These are phyloP conservation scores for Colletotrichum sp. DNA, from an alignment of 2,329 filamentous ascomycete species.

Conservation along the genomic window DNA sequence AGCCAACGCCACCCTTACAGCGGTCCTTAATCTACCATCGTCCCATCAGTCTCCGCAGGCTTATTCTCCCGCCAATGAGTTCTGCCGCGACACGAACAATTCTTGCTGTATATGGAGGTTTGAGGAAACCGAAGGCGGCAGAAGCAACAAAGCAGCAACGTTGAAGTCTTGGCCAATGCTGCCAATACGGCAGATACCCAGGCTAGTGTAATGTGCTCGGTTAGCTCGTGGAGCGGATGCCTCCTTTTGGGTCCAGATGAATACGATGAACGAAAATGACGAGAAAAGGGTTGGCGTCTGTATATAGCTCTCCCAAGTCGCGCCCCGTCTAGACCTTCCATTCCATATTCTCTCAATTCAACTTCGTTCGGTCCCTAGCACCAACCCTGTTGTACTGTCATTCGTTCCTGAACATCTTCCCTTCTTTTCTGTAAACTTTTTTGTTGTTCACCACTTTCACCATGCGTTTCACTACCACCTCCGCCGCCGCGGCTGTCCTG, in stretches of 20 bases:
- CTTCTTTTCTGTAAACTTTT: background rate
- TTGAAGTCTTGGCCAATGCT: background rate
- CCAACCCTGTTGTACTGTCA: background rate
- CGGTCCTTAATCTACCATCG: constrained; percentile 8
- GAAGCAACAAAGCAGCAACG: background rate
- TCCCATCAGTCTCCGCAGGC: constrained; percentile 4
- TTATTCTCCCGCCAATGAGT: constrained; percentile 5
- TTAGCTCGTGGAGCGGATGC: background rate
- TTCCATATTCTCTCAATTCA: background rate
- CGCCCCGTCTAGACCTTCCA: background rate
- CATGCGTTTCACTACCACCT: constrained; percentile 28
- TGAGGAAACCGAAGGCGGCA: background rate
- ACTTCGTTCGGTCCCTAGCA: background rate
- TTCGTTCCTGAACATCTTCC: background rate
- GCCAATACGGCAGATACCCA: background rate
- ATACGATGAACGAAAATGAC: background rate
- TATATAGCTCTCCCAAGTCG: background rate
- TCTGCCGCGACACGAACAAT: background rate
- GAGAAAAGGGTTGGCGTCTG: background rate
- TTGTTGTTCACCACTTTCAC: background rate
- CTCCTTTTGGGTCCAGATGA: background rate
- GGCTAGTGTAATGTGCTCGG: background rate
- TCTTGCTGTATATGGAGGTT: background rate
- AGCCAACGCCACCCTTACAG: background rate
- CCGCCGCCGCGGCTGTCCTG: constrained; percentile 22